Evolutionary conservation across 257 asterid species (phyloP).

Genomic region (Primulina eburnea): DNA sequence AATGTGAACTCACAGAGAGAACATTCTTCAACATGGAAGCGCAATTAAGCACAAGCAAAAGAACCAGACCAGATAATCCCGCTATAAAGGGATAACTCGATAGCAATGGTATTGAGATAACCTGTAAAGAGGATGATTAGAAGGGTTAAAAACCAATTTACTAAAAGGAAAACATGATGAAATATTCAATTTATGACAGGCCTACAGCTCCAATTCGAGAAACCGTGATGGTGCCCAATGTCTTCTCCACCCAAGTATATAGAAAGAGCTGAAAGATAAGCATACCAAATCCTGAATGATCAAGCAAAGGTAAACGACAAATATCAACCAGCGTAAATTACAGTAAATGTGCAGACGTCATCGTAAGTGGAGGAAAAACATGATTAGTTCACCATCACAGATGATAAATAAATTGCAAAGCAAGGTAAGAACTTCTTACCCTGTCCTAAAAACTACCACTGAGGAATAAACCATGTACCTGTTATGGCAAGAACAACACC

Average conservation of each 20-base stretch:
- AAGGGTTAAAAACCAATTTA: background rate
- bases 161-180: background rate
- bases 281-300: slow-evolving; percentile 65
- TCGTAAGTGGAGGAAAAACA: background rate
- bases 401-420: background rate
- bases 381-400: background rate
- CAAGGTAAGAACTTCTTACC: background rate
- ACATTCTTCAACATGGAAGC: slow-evolving; percentile 72
- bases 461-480: slow-evolving; percentile 36
- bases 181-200: slow-evolving; percentile 8
- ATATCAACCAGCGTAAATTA: background rate
- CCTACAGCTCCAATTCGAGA: slow-evolving; percentile 78
- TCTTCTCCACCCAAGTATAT: slow-evolving; percentile 54
- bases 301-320: slow-evolving; percentile 4
- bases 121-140: slow-evolving; percentile 37
- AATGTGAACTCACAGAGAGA: slow-evolving; percentile 55
- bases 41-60: slow-evolving; percentile 46
- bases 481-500: slow-evolving; percentile 77
- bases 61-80: slow-evolving; percentile 50
- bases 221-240: slow-evolving; percentile 52
- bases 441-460: background rate
- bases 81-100: slow-evolving; percentile 71
- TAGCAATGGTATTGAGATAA: slow-evolving; percentile 58
- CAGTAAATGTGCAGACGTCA: background rate
- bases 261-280: slow-evolving; percentile 65